Evolutionary conservation across 1,284 basidiomycete species (phyloP).

Genomic region (Tylopilus orsonianus): DNA sequence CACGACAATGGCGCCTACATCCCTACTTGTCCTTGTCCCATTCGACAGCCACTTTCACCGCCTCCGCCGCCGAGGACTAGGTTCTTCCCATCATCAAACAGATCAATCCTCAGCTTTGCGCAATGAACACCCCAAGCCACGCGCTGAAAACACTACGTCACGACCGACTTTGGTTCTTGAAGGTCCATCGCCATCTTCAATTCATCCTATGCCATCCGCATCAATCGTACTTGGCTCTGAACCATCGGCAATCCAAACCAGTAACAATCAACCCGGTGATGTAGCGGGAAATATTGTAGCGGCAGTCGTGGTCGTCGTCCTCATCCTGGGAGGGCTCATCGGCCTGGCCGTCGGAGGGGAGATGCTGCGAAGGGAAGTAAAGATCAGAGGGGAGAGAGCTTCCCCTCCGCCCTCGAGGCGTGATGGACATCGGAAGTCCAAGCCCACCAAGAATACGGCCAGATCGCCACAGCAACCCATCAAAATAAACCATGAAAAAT

Average conservation of each 20-base stretch:
- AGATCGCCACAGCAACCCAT: not conserved
- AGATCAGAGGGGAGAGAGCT: not conserved
- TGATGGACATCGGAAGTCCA: conserved; percentile 11
- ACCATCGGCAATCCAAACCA: conserved; percentile 10
- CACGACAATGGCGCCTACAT: conserved; percentile 26
- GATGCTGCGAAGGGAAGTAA: conserved; percentile 27
- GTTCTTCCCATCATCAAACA: conserved; percentile 3
- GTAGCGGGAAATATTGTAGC: conserved; percentile 26
- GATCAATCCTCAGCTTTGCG: conserved; percentile 1
- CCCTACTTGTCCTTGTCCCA: conserved; percentile 2
- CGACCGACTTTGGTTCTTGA: conserved; percentile 13
- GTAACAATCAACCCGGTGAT: conserved; percentile 5
- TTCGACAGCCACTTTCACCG: conserved; percentile 8
- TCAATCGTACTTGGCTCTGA: conserved; percentile 7
- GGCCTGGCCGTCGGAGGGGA: conserved; percentile 30
- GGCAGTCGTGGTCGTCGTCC: conserved; percentile 23
- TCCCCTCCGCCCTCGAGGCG: not conserved
- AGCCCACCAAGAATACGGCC: not conserved
- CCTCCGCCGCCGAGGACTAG: conserved; percentile 16
- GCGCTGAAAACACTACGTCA: not conserved
- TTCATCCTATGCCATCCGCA: conserved; percentile 8
- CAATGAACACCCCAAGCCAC: conserved; percentile 7
- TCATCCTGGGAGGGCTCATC: conserved; percentile 31
- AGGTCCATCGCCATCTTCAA: conserved; percentile 3
- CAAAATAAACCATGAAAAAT: conserved; percentile 6